Evolutionary conservation across 176 grass and related monocot genomes (phyloP), one percentile per base, ranked within the genome.

Genomic region (Otatea glauca): DNA sequence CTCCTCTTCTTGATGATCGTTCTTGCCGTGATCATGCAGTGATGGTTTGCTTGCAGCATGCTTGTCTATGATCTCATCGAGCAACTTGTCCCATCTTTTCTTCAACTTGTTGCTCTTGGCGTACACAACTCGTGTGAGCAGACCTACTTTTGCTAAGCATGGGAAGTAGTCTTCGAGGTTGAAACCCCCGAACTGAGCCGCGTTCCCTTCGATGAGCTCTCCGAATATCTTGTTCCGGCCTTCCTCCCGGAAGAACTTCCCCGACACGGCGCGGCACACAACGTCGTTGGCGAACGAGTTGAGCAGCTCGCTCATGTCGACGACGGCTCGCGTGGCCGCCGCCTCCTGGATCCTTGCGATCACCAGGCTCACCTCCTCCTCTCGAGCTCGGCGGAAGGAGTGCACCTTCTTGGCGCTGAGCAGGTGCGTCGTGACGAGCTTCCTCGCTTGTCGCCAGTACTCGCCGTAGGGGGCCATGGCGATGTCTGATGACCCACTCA

Each of bases 151-250:
- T 0, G 70, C 78, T 4, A 92, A 32, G 29, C 27, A 32, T 7
- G 89, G 89, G 75, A 91, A 91, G 81, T 66, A 88, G 62, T 91
- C 89, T 41, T 88, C 75, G 0, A 91, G 72, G 60, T 87, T 87
- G 84, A 92, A 92, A 0, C 85, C 88, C 14, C 25, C 76, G 1
- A 85, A 42, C 1, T 70, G 66, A 13, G 16, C 24, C n/a, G 42
- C 50, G 75, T 84, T 70, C 6, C 48, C 53, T 5, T 61, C 84
- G 58, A 70, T 81, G 35, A 88, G 76, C 76, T 83, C 84, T 66
- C 80, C 49, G 60, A 84, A 81, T 65, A 90, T 69, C 72, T 59
- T 27, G 38, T 80, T 80, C 51, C 78, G 68, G 87, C 81, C 81
- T 55, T 72, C 60, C 14, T 27, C 65, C 9, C 78, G 72, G 58